Evolutionary conservation across 2,329 filamentous ascomycete genomes (phyloP), one percentile per base, ranked within the genome.

Genomic region (Colletotrichum magnum): DNA sequence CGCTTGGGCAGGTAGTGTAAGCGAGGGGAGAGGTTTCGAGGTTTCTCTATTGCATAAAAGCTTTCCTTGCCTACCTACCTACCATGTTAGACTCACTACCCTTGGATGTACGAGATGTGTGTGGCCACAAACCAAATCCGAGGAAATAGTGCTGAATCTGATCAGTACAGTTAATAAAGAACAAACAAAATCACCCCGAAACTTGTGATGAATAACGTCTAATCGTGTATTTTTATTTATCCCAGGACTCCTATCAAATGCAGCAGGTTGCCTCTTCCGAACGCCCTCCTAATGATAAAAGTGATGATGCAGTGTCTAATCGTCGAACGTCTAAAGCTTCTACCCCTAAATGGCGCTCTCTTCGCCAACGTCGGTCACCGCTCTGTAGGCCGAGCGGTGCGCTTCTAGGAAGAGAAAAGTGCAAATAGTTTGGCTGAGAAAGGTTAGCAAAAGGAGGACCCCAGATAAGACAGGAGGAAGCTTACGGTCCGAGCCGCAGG

Each of bases 331-430:
- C 53, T 61, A 61, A 47, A 28, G 39, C 39, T 53, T 43, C 26
- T 54, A 45, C 15, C 26, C 57, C 67, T 64, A 58, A 12, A 64
- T 58, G 48, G 50, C 59, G 26, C 54, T 72, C 48, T 76, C 74
- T 53, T 80, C 73, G 45, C 82, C 81, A 48, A 84, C 71, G 21
- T 81, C 85, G 71, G 84, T 82, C 60, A 89, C 71, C 71, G 84
- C 85, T 78, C 87, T 86, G 81, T 94, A 97, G 28, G 90, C 79
- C 80, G 92, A 93, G 83, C 95, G 94, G 80, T 97, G 94, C 79
- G 94, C 90, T 79, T 97, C 94, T 76, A 97, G 79, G 79, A 96
- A 95, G 76, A 97, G 78, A 79, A 97, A 95, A 43, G 94, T 97
- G 74, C 92, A 92, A 70, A 97, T 93, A 7, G 94, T 97, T 83